phyloP scores from a whole-genome alignment of 2,329 filamentous ascomycete species.

The Cyphellophora europaea region DNA sequence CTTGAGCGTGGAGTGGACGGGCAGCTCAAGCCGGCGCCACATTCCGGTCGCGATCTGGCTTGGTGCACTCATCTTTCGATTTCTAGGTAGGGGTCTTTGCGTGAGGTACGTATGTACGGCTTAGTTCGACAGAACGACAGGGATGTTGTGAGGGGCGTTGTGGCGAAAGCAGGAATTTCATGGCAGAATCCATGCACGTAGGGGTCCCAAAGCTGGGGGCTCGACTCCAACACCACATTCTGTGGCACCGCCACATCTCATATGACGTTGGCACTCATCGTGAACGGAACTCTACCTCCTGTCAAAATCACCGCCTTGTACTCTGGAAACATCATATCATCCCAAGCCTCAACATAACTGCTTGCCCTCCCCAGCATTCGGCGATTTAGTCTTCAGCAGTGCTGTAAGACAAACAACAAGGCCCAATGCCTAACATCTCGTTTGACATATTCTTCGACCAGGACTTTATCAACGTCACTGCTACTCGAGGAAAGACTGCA shows the following conservation, averaged over 20 bases:
- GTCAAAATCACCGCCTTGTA: no score
- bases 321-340: no score
- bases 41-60: no score
- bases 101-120: no score
- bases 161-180: slow-evolving; percentile 2
- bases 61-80: no score
- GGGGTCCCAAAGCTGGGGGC: not conserved
- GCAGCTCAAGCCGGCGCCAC: no score
- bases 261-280: slow-evolving; percentile 3
- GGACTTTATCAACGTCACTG: slow-evolving; percentile 22
- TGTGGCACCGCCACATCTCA: slow-evolving; percentile 2
- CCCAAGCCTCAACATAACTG: no score
- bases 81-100: no score
- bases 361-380: slow-evolving; percentile 4
- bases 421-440: slow-evolving; percentile 22
- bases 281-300: slow-evolving; percentile 1
- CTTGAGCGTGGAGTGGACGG: no score
- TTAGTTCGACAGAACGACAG: no score
- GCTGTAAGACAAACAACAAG: not conserved
- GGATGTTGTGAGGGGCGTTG: slow-evolving; percentile 2
- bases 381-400: slow-evolving; percentile 5
- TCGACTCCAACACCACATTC: not conserved
- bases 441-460: slow-evolving; percentile 22
- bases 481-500: slow-evolving; percentile 17
- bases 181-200: not conserved